Evolutionary conservation across 225 moss, liverwort and hornwort genomes (phyloP).

Genomic region (Neckera pumila): DNA sequence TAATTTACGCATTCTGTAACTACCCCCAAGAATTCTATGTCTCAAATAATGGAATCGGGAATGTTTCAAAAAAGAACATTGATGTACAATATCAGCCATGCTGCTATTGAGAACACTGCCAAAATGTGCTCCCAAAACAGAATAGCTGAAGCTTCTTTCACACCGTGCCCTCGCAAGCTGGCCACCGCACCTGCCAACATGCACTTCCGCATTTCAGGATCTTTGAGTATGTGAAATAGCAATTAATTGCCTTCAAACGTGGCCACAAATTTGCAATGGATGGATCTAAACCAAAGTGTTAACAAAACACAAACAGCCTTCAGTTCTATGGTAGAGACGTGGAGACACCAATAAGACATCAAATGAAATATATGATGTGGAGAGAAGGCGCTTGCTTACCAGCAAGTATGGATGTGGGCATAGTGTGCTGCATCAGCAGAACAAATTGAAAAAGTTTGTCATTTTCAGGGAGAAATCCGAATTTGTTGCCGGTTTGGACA

Average conservation of each 20-base stretch:
- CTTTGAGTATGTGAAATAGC: not conserved
- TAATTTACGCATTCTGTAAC: not conserved
- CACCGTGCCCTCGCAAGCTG: constrained; percentile 62
- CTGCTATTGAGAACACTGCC: constrained; percentile 50
- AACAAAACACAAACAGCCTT: not conserved
- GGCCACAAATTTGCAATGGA: not conserved
- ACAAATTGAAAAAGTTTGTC: constrained; percentile 88
- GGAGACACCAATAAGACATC: not conserved
- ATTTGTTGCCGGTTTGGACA: constrained; percentile 32
- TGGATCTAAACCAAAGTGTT: not conserved
- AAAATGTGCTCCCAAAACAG: constrained; percentile 80
- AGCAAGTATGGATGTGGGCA: constrained; percentile 84
- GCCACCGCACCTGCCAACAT: constrained; percentile 65
- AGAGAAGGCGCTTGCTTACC: constrained; percentile 13
- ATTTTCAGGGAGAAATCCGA: constrained; percentile 60
- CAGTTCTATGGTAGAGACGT: not conserved
- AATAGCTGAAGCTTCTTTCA: constrained; percentile 78
- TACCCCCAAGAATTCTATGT: not conserved
- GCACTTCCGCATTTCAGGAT: not conserved
- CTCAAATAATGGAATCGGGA: not conserved
- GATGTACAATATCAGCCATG: constrained; percentile 65
- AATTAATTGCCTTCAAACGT: not conserved
- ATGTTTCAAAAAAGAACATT: constrained; percentile 53
- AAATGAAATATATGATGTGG: not conserved
- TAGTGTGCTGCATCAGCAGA: constrained; percentile 70